phyloP scores from a whole-genome alignment of 2,329 filamentous ascomycete genomes.

The Fusarium anguioides region DNA sequence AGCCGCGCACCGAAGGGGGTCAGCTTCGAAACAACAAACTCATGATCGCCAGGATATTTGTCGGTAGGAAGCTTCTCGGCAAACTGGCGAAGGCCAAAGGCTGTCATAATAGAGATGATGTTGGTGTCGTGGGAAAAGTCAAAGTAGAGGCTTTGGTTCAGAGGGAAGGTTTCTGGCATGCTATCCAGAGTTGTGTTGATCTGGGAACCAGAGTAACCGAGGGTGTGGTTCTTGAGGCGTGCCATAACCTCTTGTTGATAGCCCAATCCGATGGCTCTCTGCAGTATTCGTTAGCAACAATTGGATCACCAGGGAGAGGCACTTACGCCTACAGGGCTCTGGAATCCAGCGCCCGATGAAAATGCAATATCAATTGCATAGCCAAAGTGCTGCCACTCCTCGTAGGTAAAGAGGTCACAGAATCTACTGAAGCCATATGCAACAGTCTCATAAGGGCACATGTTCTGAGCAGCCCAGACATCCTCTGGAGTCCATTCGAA shows the following conservation, averaged over 20 bases:
- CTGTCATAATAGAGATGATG: slow-evolving; percentile 75
- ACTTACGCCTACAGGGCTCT: slow-evolving; percentile 70
- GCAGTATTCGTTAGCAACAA: not conserved
- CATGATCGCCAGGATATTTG: slow-evolving; percentile 66
- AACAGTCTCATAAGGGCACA: slow-evolving; percentile 84
- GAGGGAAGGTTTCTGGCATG: slow-evolving; percentile 75
- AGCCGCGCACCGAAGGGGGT: slow-evolving; percentile 78
- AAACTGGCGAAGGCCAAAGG: slow-evolving; percentile 79
- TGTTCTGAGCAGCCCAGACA: slow-evolving; percentile 73
- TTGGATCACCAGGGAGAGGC: not conserved
- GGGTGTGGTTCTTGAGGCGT: slow-evolving; percentile 73
- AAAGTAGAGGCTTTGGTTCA: slow-evolving; percentile 78
- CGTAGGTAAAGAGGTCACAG: slow-evolving; percentile 78
- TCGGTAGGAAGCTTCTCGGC: slow-evolving; percentile 66
- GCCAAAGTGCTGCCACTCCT: slow-evolving; percentile 78
- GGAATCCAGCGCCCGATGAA: slow-evolving; percentile 69
- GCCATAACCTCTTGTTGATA: slow-evolving; percentile 80
- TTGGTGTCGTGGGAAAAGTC: slow-evolving; percentile 85
- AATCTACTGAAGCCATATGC: slow-evolving; percentile 79
- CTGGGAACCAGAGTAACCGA: slow-evolving; percentile 67
- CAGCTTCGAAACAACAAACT: slow-evolving; percentile 74
- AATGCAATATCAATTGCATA: slow-evolving; percentile 77
- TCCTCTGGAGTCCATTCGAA: slow-evolving; percentile 74
- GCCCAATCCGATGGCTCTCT: slow-evolving; percentile 77
- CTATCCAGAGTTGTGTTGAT: slow-evolving; percentile 78